Evolutionary conservation across 768 basidiomycete genomes (phyloP).

Genomic region (Clavaria fumosa): DNA sequence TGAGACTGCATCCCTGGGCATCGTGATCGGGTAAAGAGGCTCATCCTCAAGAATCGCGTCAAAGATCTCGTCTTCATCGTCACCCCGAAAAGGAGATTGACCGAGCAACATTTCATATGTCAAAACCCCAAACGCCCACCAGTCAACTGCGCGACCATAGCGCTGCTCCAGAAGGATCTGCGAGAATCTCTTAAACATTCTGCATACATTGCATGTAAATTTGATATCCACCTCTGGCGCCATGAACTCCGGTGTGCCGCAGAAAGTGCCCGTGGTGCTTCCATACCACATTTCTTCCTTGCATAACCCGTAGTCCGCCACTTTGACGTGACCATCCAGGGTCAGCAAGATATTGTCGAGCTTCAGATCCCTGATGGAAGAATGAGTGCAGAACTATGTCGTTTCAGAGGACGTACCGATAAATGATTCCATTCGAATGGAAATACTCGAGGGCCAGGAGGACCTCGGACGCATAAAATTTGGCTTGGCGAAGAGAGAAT

Average conservation of each 20-base stretch:
- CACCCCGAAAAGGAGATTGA: slow-evolving; percentile 97
- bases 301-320: slow-evolving; percentile 97
- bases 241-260: slow-evolving; percentile 99
- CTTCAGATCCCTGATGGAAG: slow-evolving; percentile 67
- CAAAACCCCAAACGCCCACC: slow-evolving; percentile 99
- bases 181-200: slow-evolving; percentile 5
- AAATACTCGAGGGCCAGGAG: slow-evolving; percentile 94
- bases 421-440: slow-evolving; percentile 97
- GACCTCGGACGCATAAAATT: slow-evolving; percentile 97
- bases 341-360: slow-evolving; percentile 96
- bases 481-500: slow-evolving; percentile 95
- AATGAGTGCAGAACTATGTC: not conserved
- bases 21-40: slow-evolving; percentile 95
- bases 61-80: slow-evolving; percentile 99
- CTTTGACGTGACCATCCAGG: slow-evolving; percentile 94
- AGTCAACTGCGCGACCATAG: slow-evolving; percentile 96
- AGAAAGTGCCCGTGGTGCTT: slow-evolving; percentile 94
- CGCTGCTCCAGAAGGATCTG: slow-evolving; percentile 98
- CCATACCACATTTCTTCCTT: slow-evolving; percentile 99
- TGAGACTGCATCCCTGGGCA: slow-evolving; percentile 94
- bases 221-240: slow-evolving; percentile 74
- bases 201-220: not conserved
- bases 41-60: slow-evolving; percentile 98
- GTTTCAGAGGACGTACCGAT: slow-evolving; percentile 45
- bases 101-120: slow-evolving; percentile 99